Base-by-base conservation (phyloP, 2,329 filamentous ascomycete species). In the Ophiobolus disseminans region DNA sequence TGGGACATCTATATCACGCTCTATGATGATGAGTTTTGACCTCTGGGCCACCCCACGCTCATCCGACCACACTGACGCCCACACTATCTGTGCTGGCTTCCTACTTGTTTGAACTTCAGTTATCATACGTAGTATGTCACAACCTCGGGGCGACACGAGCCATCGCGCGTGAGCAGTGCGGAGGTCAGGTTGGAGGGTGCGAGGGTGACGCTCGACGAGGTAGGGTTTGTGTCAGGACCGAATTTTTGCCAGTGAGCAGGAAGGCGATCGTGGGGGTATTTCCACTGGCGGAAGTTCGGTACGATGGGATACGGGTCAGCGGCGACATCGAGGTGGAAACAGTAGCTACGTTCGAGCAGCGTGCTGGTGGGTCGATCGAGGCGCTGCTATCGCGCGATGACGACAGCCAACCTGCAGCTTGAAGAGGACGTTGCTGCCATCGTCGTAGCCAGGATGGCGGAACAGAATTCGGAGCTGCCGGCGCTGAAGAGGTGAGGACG, bases 381-480 rank as follows among this genome's bases (percentile, higher is more conserved):
- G 31, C 45, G 19, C 14, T 38, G 22, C 40, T 36, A 25, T 53
- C 45, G 6, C 45, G 45, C 25, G 9, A 28, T 21, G 35, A 20
- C 26, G 45, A 53, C 22, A 48, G 37, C 50, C 50, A 53, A 26
- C 50, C 9, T 53, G 19, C 16, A 48, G 45, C 32, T 38, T 45
- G 41, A 48, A 49, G 37, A 53, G 50, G 9, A 48, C 32, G 14
- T 49, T 53, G 45, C 17, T 43, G 25, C 40, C 22, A 45, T 53
- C 50, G 25, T 45, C 39, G 30, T 53, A 53, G 45, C 45, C 45
- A 30, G 50, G 45, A 48, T 53, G 50, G 37, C 50, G 45, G 23
- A 48, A 48, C 2, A 39, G 32, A 28, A 48, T 53, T 20, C 36
- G 45, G n/a, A 45, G 34, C 21, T 45, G 49, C 30, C n/a, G 36